Base-by-base conservation (phyloP, 2,329 filamentous ascomycete genomes). In the Basipetospora sp. region DNA sequence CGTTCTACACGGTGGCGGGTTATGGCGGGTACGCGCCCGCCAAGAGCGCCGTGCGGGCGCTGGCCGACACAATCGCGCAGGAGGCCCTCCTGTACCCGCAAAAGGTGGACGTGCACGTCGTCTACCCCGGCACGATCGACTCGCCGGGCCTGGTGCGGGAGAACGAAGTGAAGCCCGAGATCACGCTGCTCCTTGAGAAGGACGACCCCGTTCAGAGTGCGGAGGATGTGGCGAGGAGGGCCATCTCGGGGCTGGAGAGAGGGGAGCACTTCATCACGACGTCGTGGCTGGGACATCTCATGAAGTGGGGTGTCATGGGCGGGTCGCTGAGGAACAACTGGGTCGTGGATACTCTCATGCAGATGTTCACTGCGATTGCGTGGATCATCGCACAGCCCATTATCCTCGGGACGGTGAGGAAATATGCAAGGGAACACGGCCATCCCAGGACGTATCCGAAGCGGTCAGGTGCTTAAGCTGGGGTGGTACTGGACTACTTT, bases 11-110 rank as follows among this genome's bases (percentile, higher is more conserved):
- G 10, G 57, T 94, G 25, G 72, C 78, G 10, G 90, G 90, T 18
- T 98, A 98, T 57, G 69, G 67, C 0, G 71, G 84, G 0, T 98
- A 98, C 57, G 71, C 77, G 1, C 84, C 88, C 3, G 69, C 80
- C 40, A 98, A 98, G 61, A 77, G 78, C 38, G 90, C 90, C 2
- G 66, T 98, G 46, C 77, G 85, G 41, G 79, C 76, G 13, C 67
- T 98, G 11, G 80, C 81, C 38, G 90, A 98, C 53, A 79, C 77
- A 0, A 65, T 98, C 35, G 75, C 74, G 16, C 83, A 88, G 52
- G 90, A 98, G 59, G 63, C 92, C 31, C 66, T 85, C 49, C 64
- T 94, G 36, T 98, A 96, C 63, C 86, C 87, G 31, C 79, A 79
- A 38, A 72, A 79, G 31, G 77, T 96, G 38, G 74, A 80, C 48